Conservation (phyloP, 148 eudicot genomes). For the Salicornia ramosissima region DNA sequence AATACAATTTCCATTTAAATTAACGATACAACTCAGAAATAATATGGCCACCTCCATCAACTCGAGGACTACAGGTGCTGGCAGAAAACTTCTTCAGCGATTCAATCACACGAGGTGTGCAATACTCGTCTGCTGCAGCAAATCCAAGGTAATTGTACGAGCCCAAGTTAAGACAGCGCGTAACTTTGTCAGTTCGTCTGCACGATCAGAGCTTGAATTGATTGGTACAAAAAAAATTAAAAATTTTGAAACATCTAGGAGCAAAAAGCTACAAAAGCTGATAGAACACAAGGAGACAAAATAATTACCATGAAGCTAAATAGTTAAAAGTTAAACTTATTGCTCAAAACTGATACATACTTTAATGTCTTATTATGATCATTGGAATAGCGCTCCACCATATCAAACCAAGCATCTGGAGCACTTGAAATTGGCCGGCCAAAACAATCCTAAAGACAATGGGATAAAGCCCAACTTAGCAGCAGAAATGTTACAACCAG, state of each 20-base stretch:
- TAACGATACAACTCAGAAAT: too few relatives aligned
- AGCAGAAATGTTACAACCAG: too few relatives aligned
- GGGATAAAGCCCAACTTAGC: background rate
- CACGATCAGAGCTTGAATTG: conserved; percentile 15
- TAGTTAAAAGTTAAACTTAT: too few relatives aligned
- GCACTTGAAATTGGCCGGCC: conserved; percentile 91
- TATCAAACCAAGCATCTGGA: conserved; percentile 98
- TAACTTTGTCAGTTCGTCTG: conserved; percentile 71
- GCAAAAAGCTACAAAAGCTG: too few relatives aligned
- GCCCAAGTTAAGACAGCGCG: conserved; percentile 87
- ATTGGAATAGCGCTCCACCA: conserved; percentile 91
- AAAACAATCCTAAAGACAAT: conserved; percentile 79
- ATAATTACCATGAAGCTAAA: too few relatives aligned
- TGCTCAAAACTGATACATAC: conserved; percentile 42
- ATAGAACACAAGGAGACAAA: too few relatives aligned
- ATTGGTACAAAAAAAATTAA: too few relatives aligned
- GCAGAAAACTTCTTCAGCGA: conserved; percentile 63
- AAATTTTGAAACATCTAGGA: too few relatives aligned
- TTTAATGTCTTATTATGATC: conserved; percentile 84
- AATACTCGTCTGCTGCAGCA: conserved; percentile 96
- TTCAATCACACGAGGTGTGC: conserved; percentile 86
- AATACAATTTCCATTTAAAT: background rate
- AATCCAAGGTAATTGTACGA: conserved; percentile 98
- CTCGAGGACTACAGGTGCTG: conserved; percentile 80
- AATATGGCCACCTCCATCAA: conserved; percentile 70